A percentile compares a stretch with the other conserved stretches of the same genome.
Evolutionary conservation across 2,329 filamentous ascomycete species (phyloP).

Genomic region (Emmonsiellopsis sp.): DNA sequence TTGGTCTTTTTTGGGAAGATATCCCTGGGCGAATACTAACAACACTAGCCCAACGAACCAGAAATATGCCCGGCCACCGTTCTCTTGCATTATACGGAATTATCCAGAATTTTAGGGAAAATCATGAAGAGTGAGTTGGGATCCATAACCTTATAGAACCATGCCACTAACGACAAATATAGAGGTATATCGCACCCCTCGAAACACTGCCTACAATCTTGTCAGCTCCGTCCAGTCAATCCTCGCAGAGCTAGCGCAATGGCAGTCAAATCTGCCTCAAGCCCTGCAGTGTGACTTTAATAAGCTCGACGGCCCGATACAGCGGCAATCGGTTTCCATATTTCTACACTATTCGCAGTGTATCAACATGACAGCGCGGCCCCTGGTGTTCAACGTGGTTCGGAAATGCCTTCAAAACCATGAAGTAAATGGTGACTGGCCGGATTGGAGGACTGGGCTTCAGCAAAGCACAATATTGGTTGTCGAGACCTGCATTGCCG

Average conservation of each 20-base stretch:
- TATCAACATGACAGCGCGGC: conserved; percentile 48
- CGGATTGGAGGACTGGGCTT: conserved; percentile 40
- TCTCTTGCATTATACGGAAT: conserved; percentile 42
- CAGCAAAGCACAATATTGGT: conserved; percentile 40
- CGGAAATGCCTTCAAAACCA: conserved; percentile 36
- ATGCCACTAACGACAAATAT: conserved; percentile 10
- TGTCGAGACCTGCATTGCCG: conserved; percentile 44
- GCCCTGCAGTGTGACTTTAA: conserved; percentile 41
- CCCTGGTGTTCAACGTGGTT: conserved; percentile 45
- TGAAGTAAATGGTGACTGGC: conserved; percentile 18
- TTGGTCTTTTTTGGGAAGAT: conserved; percentile 1
- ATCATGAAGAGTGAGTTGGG: conserved; percentile 30
- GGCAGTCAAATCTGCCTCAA: conserved; percentile 41
- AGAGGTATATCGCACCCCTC: conserved; percentile 42
- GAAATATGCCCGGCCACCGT: conserved; percentile 39
- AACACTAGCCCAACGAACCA: conserved; percentile 23
- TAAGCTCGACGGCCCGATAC: conserved; percentile 31
- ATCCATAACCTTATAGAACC: too few relatives aligned
- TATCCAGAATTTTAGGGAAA: conserved; percentile 44
- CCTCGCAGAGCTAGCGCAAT: conserved; percentile 39
- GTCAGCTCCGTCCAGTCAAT: conserved; percentile 44
- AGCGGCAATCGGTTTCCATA: conserved; percentile 43
- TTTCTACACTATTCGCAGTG: conserved; percentile 49
- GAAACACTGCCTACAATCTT: conserved; percentile 38
- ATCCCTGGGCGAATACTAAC: conserved; percentile 6